Evolutionary conservation across 2,329 filamentous ascomycete genomes (phyloP), one percentile per base, ranked within the genome.

Genomic region (Epichloe elymi): DNA sequence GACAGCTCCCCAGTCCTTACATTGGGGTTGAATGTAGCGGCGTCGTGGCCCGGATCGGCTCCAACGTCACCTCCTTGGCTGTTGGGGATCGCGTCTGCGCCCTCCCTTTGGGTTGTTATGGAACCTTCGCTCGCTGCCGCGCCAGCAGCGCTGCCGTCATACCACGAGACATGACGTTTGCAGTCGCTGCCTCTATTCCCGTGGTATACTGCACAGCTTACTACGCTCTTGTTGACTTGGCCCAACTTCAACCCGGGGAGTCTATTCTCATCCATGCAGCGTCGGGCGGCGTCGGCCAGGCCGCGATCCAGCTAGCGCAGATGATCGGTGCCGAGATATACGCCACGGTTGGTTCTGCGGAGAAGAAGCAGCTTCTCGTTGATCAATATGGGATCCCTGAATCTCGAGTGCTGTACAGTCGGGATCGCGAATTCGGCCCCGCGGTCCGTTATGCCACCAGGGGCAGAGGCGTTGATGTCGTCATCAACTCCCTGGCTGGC

Each of bases 401-500:
- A 3, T 59, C 63, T 40, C 60, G 51, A 35, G 60, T 65, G 30
- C 63, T 65, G 46, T 61, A 58, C 46, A 60, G 56, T 37, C 52
- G 60, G 35, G 58, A 61, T 35, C 39, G 53, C 4, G 54, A 53
- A 15, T 65, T 66, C 23, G 55, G 0, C 45, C 51, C 2, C 46
- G 52, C 26, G 6, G 55, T n/a, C 38, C 51, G 30, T 48, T 57
- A 20, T 26, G 57, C 55, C 2, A 70, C 67, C 0, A 51, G 53
- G 0, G 76, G 75, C 12, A 64, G 59, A 3, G 86, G 86, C 11
- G 83, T 83, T 1, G 85, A 90, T 65, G 80, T 81, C 0, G 83
- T 85, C 14, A 82, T 90, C 58, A 68, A 74, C 58, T 72, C 69
- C 69, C 37, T 48, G 14, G 46, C 38, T 10, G 46, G 46, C 20